These are phyloP conservation scores for Letharia lupina DNA, from an alignment of 495 filamentous ascomycete species.

Conservation along the genomic window DNA sequence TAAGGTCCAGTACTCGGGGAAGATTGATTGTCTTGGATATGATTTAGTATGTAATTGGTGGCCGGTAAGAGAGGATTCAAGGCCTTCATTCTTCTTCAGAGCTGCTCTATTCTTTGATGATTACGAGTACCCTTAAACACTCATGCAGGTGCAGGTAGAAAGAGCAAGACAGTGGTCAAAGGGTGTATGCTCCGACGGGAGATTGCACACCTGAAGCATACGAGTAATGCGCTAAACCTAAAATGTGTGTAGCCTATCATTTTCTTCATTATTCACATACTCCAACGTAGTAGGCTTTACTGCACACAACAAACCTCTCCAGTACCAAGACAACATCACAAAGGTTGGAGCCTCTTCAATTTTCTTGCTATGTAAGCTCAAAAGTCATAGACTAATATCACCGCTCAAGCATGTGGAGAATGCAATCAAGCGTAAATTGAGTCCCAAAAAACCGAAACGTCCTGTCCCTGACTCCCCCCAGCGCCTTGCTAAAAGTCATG, in stretches of 20 bases:
- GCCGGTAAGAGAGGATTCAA: too few relatives aligned
- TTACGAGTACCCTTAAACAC: too few relatives aligned
- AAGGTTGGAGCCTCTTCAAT: background rate
- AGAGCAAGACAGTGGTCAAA: too few relatives aligned
- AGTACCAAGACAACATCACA: background rate
- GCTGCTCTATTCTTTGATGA: too few relatives aligned
- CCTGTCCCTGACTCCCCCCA: background rate
- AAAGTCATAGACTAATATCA: background rate
- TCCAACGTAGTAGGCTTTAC: too few relatives aligned
- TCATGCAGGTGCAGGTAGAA: too few relatives aligned
- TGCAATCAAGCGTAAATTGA: background rate
- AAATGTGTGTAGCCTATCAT: background rate
- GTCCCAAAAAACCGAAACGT: background rate
- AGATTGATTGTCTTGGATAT: too few relatives aligned
- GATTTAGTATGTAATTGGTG: too few relatives aligned
- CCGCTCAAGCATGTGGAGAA: background rate
- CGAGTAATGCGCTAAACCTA: background rate
- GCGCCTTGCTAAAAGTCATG: constrained; percentile 9
- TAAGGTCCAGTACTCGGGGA: too few relatives aligned
- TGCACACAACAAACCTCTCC: too few relatives aligned
- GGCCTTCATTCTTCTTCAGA: too few relatives aligned
- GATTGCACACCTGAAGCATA: background rate
- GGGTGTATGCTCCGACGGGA: background rate
- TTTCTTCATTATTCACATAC: too few relatives aligned
- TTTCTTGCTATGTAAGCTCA: background rate